Conservation (phyloP, 2,329 filamentous ascomycete species). For the Pseudogymnoascus sp. region DNA sequence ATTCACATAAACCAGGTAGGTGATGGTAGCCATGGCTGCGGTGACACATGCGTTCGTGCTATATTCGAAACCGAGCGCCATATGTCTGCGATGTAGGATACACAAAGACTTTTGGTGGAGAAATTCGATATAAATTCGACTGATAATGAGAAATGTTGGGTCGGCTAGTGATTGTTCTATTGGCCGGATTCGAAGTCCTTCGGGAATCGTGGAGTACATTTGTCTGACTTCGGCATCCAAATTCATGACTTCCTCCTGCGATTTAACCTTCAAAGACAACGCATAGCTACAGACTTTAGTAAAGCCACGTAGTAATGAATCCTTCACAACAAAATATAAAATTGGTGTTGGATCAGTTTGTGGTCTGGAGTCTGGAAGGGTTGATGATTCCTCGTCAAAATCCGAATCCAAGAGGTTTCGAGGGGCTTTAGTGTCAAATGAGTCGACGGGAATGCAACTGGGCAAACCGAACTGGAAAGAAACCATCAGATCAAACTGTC, state of each 20-base stretch:
- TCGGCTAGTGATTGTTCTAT: constrained; percentile 21
- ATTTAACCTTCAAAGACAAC: constrained; percentile 23
- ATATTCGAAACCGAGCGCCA: constrained; percentile 17
- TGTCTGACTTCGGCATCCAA: constrained; percentile 22
- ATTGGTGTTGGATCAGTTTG: constrained; percentile 22
- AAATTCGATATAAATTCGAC: constrained; percentile 20
- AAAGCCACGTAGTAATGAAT: constrained; percentile 24
- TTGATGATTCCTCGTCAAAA: constrained; percentile 22
- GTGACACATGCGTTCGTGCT: constrained; percentile 20
- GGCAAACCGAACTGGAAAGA: constrained; percentile 28
- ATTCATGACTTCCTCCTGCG: constrained; percentile 17
- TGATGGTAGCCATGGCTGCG: constrained; percentile 19
- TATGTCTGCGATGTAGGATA: constrained; percentile 26
- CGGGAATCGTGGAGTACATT: constrained; percentile 19
- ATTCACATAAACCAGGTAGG: constrained; percentile 22
- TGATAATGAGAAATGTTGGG: constrained; percentile 22
- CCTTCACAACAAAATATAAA: constrained; percentile 29
- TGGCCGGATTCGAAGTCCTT: constrained; percentile 17
- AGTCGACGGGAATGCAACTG: constrained; percentile 21
- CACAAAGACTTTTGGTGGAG: constrained; percentile 25
- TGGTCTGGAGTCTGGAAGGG: constrained; percentile 20
- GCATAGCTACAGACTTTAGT: constrained; percentile 26
- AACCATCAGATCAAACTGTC: constrained; percentile 24
- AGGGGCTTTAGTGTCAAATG: constrained; percentile 22
- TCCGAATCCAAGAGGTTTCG: constrained; percentile 25